Base-by-base conservation (phyloP, 371 early-diverging fungal species). In the Actinomortierella wolfii region DNA sequence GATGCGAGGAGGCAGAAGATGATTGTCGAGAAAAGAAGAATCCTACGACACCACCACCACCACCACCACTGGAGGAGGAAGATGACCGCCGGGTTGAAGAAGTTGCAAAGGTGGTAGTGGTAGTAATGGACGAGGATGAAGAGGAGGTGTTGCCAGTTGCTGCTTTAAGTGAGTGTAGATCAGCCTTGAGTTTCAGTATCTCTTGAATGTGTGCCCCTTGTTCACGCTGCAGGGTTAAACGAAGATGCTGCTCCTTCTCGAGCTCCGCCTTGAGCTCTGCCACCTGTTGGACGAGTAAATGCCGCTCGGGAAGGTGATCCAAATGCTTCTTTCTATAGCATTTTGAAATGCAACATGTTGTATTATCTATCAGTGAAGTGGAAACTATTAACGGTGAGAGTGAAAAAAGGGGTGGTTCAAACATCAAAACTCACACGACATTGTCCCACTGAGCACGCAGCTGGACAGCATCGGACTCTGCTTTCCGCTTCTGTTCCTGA, bases 261-360 rank as follows among this genome's bases (percentile, higher is more conserved):
- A 65, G 44, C 42, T 28, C 48, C 9, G 49, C 17, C 18, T 61
- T 65, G 6, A 71, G 66, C 26, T 61, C 66, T 4, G 48, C 51
- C 0, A 71, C 39, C 44, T 61, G 61, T 44, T 59, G 66, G 4
- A 59, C 71, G 0, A 71, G 50, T 2, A 51, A 40, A 1, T 71
- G 58, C 24, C 66, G 28, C 28, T 71, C 71, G 1, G 71, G 71
- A 24, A 60, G 71, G 42, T 71, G 71, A 17, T 71, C 71, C 2
- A 66, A 51, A 49, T 71, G 71, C 15, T 57, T 64, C 28, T 70
- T 70, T 4, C 71, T 69, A 20, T 14, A 25, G 15, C 29, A 34
- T 21, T 15, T 4, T 34, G n/a, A n/a, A n/a, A n/a, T n/a, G n/a
- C n/a, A n/a, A n/a, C n/a, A n/a, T n/a, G n/a, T n/a, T n/a, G n/a